These are phyloP conservation scores for Annulohypoxylon bovei DNA, from an alignment of 495 filamentous ascomycete genomes.

Conservation along the genomic window DNA sequence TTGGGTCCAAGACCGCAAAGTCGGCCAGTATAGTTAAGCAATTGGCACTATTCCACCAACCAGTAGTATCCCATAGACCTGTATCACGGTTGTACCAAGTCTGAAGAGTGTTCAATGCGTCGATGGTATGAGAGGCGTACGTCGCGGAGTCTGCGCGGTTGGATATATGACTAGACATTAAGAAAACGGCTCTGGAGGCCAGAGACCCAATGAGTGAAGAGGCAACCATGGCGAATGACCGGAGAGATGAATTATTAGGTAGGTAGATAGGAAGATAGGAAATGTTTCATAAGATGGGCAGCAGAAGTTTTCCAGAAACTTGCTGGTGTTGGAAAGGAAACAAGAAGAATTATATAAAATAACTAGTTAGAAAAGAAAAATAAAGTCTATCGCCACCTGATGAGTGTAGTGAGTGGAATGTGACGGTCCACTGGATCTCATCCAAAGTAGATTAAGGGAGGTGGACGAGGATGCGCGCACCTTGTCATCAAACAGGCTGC, in stretches of 20 bases:
- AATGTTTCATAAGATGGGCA: slow-evolving; percentile 24
- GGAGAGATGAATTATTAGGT: background rate
- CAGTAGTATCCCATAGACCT: slow-evolving; percentile 71
- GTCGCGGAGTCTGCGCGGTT: slow-evolving; percentile 27
- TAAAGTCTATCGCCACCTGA: slow-evolving; percentile 30
- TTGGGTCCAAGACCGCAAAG: slow-evolving; percentile 57
- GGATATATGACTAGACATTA: slow-evolving; percentile 45
- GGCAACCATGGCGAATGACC: slow-evolving; percentile 43
- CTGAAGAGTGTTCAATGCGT: slow-evolving; percentile 64
- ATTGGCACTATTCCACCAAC: slow-evolving; percentile 85
- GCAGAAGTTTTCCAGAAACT: slow-evolving; percentile 41
- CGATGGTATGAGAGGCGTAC: slow-evolving; percentile 54
- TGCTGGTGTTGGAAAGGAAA: slow-evolving; percentile 5
- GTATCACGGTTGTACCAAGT: slow-evolving; percentile 68
- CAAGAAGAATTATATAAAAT: slow-evolving; percentile 6
- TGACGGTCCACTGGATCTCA: slow-evolving; percentile 22
- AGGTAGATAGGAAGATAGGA: background rate
- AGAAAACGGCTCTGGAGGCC: slow-evolving; percentile 51
- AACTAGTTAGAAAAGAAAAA: slow-evolving; percentile 23
- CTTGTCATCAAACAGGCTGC: slow-evolving; percentile 27
- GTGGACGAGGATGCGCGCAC: slow-evolving; percentile 33
- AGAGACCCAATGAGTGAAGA: slow-evolving; percentile 49
- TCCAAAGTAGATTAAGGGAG: slow-evolving; percentile 38
- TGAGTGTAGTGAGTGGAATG: slow-evolving; percentile 19
- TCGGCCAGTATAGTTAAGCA: slow-evolving; percentile 71